phyloP scores from a whole-genome alignment of 331 rosid species.

The Acacia pycnantha region DNA sequence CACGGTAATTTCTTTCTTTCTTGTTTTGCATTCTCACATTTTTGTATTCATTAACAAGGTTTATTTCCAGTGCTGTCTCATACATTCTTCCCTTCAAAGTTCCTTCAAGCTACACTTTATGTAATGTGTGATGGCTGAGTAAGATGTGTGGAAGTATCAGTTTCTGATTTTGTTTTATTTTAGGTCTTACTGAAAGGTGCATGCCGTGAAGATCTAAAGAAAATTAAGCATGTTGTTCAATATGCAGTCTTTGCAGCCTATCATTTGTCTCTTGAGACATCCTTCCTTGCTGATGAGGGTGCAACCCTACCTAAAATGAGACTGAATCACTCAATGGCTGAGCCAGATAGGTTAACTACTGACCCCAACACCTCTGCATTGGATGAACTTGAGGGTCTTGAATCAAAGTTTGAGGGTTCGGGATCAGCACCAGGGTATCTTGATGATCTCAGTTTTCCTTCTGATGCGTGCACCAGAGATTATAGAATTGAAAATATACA shows the following conservation, averaged over 20 bases:
- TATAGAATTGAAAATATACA: conserved; percentile 31
- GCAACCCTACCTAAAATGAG: conserved; percentile 85
- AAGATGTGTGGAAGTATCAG: conserved; percentile 8
- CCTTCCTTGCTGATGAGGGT: conserved; percentile 99
- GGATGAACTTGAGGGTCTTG: conserved; percentile 32
- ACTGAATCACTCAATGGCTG: conserved; percentile 36
- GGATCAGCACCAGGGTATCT: conserved; percentile 38
- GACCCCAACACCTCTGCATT: conserved; percentile 41
- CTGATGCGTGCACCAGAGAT: conserved; percentile 40
- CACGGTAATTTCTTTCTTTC: conserved; percentile 68
- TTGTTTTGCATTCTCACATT: not conserved
- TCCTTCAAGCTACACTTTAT: conserved; percentile 10
- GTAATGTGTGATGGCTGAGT: conserved; percentile 8
- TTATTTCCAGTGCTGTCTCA: conserved; percentile 9
- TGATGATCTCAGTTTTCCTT: conserved; percentile 40
- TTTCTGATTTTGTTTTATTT: conserved; percentile 40
- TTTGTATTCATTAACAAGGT: not conserved
- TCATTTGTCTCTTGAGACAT: conserved; percentile 97
- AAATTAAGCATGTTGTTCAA: conserved; percentile 83
- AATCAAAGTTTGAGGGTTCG: conserved; percentile 42
- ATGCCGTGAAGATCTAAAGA: conserved; percentile 78
- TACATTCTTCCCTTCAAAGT: conserved; percentile 19
- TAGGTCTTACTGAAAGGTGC: conserved; percentile 88
- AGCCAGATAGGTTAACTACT: conserved; percentile 41
- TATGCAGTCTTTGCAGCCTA: conserved; percentile 96